Evolutionary conservation across 2,329 filamentous ascomycete species (phyloP).

Genomic region (Boeremia exigua): DNA sequence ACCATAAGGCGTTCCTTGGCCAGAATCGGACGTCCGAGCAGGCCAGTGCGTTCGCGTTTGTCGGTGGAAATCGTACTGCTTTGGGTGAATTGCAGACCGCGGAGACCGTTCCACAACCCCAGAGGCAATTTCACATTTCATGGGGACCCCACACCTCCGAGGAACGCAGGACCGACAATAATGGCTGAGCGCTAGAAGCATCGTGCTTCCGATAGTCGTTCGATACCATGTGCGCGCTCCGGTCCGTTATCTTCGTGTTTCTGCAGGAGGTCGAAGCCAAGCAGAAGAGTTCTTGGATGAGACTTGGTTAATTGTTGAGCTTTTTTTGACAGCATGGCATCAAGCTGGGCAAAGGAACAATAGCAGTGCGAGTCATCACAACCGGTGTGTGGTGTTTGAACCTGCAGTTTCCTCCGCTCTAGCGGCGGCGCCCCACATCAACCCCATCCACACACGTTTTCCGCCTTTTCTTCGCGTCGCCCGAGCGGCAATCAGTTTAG

Average conservation of each 20-base stretch:
- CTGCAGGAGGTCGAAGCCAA: slow-evolving; percentile 4
- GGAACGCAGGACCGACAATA: not conserved
- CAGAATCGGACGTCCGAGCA: slow-evolving; percentile 6
- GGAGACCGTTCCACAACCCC: slow-evolving; percentile 3
- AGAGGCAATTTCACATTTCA: slow-evolving; percentile 1
- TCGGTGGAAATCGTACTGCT: not conserved
- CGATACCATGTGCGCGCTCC: slow-evolving; percentile 1
- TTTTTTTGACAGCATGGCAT: slow-evolving; percentile 7
- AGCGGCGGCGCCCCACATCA: slow-evolving; percentile 3
- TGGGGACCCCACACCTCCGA: slow-evolving; percentile 8
- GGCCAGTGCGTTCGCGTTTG: not conserved
- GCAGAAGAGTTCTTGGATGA: slow-evolving; percentile 1
- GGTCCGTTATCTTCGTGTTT: slow-evolving; percentile 4
- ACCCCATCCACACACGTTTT: slow-evolving; percentile 4
- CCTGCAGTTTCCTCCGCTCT: slow-evolving; percentile 3
- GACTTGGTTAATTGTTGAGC: slow-evolving; percentile 6
- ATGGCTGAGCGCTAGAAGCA: slow-evolving; percentile 6
- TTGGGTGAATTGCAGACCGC: not conserved
- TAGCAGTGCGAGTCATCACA: slow-evolving; percentile 11
- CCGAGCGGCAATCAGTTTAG: slow-evolving; percentile 10
- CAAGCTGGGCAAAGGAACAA: not conserved
- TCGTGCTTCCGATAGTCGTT: not conserved
- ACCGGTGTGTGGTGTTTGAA: slow-evolving; percentile 15
- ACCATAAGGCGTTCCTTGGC: slow-evolving; percentile 1
- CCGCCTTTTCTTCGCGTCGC: slow-evolving; percentile 8